Evolutionary conservation across 2,329 filamentous ascomycete genomes (phyloP), one percentile per base, ranked within the genome.

Genomic region (Ceratocystis cacaofunesta): DNA sequence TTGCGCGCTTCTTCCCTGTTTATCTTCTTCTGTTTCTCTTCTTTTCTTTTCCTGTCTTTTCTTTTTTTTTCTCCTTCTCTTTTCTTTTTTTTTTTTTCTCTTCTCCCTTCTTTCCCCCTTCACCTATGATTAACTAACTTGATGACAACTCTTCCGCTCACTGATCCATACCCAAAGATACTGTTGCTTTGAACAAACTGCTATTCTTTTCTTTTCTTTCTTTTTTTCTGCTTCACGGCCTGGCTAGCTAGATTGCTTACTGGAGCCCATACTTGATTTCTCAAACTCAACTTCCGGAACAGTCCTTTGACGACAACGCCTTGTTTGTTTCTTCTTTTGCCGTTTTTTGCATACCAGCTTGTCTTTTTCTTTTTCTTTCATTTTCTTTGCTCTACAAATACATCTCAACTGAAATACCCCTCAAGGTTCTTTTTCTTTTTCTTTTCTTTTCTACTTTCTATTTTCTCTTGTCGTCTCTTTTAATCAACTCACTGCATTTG

Each of bases 11-110:
- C 58, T 48, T 44, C 52, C 58, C 32, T 46, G 36, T 52, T 44
- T 62, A 25, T 63, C 50, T 62, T 64, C 50, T 28, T 55, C 25
- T n/a, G 8, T 55, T 65, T 41, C 30, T 57, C 3, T 43, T n/a
- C 19, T 28, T 19, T 41, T 28, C 15, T 15, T 43, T 57, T 50
- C 6, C 22, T 25, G 22, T n/a, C 19, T 28, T 28, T 41, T 28
- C 15, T 15, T 43, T 57, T 50, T 28, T 60, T 30, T 58, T n/a
- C 32, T 48, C 28, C 8, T 15, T 48, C 48, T 28, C n/a, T 17
- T 46, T 15, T 28, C 19, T 17, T 30, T 19, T 7, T 30, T 19
- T 19, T 7, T 19, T 32, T 57, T 57, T 36, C 28, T n/a, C 28
- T 17, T 36, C 50, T 15, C 22, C 22, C 22, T 15, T 30, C 50